A percentile compares a stretch with the other conserved stretches of the same genome.
These are phyloP conservation scores for Helianthus tuberosus DNA, from an alignment of 129 eudicot species.

Conservation along the genomic window DNA sequence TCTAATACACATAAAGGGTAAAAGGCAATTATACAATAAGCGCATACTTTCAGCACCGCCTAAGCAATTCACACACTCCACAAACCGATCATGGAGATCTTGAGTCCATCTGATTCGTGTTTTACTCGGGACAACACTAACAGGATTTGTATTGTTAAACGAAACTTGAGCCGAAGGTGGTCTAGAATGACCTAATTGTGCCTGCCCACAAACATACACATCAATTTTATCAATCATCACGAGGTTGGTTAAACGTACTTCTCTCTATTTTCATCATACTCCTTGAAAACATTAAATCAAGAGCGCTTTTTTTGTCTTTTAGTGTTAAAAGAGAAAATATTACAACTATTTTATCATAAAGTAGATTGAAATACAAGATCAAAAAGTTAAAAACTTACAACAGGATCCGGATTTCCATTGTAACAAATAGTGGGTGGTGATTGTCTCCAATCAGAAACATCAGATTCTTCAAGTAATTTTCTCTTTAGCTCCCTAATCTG, in stretches of 20 bases:
- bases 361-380: neutral
- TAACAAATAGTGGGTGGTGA: slow-evolving; percentile 31
- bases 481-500: slow-evolving; percentile 55
- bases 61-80: slow-evolving; percentile 84
- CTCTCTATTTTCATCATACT: too few species aligned
- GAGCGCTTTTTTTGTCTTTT: too few species aligned
- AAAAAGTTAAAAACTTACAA: slow-evolving; percentile 46
- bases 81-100: slow-evolving; percentile 94
- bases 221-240: neutral
- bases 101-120: slow-evolving; percentile 93
- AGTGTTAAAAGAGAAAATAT: too few species aligned
- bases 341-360: neutral
- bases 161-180: slow-evolving; percentile 37
- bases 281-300: too few species aligned
- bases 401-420: slow-evolving; percentile 47
- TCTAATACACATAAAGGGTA: neutral
- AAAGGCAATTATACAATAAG: neutral
- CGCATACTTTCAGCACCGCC: slow-evolving; percentile 90
- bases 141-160: slow-evolving; percentile 36
- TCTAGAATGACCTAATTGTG: slow-evolving; percentile 33
- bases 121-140: slow-evolving; percentile 54
- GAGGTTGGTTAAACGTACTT: too few species aligned
- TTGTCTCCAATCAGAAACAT: slow-evolving; percentile 51
- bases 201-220: slow-evolving; percentile 15
- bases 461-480: slow-evolving; percentile 58